Conservation (phyloP, 2,329 filamentous ascomycete species). For the Colletotrichum eleusines region DNA sequence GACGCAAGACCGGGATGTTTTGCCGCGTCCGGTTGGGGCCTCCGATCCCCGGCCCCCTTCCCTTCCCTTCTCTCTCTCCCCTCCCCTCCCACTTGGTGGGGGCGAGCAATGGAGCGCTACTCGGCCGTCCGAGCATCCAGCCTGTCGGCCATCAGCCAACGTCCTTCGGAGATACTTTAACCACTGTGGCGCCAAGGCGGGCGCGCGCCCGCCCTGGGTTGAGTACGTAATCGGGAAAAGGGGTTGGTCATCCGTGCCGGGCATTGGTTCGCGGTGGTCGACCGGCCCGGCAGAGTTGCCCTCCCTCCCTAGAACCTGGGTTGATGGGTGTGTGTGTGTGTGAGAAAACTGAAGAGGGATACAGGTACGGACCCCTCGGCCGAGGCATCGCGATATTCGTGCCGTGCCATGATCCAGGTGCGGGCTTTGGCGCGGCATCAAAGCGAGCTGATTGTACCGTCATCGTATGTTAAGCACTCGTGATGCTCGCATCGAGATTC, state of each 20-base stretch:
- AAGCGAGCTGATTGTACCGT: neutral
- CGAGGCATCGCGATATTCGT: neutral
- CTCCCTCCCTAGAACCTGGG: no score
- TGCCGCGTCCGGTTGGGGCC: constrained; percentile 33
- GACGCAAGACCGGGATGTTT: constrained; percentile 38
- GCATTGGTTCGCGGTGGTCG: constrained; percentile 6
- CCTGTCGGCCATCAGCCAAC: constrained; percentile 17
- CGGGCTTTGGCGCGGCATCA: neutral
- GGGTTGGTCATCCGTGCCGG: constrained; percentile 31
- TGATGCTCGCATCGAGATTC: neutral
- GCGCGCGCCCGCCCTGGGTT: neutral
- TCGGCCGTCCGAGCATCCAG: constrained; percentile 38
- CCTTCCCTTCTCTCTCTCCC: neutral
- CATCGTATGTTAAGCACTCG: neutral
- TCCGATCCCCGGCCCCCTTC: constrained; percentile 30
- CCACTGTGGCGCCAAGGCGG: constrained; percentile 11
- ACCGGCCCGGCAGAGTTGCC: neutral
- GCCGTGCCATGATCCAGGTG: no score
- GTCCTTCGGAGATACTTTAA: constrained; percentile 26
- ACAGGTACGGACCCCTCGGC: neutral
- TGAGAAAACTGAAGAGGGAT: no score
- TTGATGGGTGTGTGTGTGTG: constrained; percentile 12
- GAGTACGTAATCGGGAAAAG: neutral
- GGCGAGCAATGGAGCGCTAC: constrained; percentile 8
- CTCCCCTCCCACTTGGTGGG: constrained; percentile 2